These are phyloP conservation scores for Diatrype stigma DNA, from an alignment of 2,329 filamentous ascomycete species.

Conservation along the genomic window DNA sequence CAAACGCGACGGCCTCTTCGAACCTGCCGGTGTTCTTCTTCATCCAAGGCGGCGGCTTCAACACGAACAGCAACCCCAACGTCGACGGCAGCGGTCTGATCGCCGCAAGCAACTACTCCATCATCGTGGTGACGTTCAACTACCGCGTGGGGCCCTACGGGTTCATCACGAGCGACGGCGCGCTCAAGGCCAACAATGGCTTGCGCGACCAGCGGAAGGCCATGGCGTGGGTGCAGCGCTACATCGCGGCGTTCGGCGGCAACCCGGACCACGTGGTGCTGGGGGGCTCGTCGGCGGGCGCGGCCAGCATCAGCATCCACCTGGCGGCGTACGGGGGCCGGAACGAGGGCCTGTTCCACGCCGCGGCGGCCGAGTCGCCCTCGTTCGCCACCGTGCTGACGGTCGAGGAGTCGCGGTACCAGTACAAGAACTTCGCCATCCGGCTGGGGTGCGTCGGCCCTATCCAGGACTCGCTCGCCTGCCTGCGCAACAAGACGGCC, in stretches of 20 bases:
- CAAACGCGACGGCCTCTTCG: slow-evolving; percentile 40
- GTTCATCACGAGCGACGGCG: slow-evolving; percentile 59
- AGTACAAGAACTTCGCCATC: slow-evolving; percentile 45
- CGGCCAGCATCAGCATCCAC: slow-evolving; percentile 60
- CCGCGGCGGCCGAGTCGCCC: slow-evolving; percentile 45
- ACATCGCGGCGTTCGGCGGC: slow-evolving; percentile 66
- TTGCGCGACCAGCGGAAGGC: slow-evolving; percentile 67
- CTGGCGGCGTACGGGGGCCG: slow-evolving; percentile 52
- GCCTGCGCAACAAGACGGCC: slow-evolving; percentile 40
- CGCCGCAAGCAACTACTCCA: slow-evolving; percentile 51
- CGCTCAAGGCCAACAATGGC: slow-evolving; percentile 61
- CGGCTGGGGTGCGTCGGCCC: slow-evolving; percentile 36
- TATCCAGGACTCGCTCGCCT: slow-evolving; percentile 36
- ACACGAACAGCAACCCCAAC: slow-evolving; percentile 42
- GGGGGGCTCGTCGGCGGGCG: slow-evolving; percentile 66
- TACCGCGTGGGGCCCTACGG: slow-evolving; percentile 73
- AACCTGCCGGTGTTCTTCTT: slow-evolving; percentile 61
- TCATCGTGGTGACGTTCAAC: slow-evolving; percentile 70
- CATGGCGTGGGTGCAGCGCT: slow-evolving; percentile 63
- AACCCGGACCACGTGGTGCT: slow-evolving; percentile 64
- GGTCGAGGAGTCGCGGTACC: slow-evolving; percentile 44
- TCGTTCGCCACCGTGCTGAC: slow-evolving; percentile 48
- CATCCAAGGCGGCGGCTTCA: slow-evolving; percentile 60
- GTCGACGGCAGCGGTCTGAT: slow-evolving; percentile 60
- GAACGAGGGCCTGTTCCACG: slow-evolving; percentile 46